Evolutionary conservation across 768 basidiomycete genomes (phyloP), one percentile per base, ranked within the genome.

Genomic region (Fomitopsis pulvina): DNA sequence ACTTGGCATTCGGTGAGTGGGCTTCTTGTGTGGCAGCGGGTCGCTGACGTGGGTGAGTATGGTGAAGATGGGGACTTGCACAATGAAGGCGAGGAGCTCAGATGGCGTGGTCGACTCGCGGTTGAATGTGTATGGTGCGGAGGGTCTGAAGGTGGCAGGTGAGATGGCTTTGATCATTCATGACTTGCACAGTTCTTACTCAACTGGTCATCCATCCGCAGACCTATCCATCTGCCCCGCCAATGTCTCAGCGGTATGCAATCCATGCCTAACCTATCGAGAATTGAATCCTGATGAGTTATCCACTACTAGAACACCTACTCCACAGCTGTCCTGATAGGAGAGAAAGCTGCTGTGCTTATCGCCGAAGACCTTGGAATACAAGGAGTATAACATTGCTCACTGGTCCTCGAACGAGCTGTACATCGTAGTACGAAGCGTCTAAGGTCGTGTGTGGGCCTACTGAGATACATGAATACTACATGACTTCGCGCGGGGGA

Each of bases 91-190:
- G 4, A 70, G 73, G 16, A 69, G 76, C 20, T 50, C 70, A 34
- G 76, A 74, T 4, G 83, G 82, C 11, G 84, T 85, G 2, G 78
- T 86, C 11, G 80, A 86, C 57, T 43, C 71, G 32, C 66, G 67
- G 14, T 63, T 85, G 37, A 80, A 79, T 51, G 81, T 86, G 10
- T 83, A 85, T 52, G 81, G 80, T 0, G 69, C 77, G 2, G 56
- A 68, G 54, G 72, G 73, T 25, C 66, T 85, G 44, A 81, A 84
- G 59, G 53, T 54, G 22, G 42, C 37, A 18, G 56, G 52, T 56
- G n/a, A 8, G n/a, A 7, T 4, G 4, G 2, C 7, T 16, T 39
- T 14, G 4, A 11, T 7, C 38, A 25, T 4, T 26, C 21, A 16
- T 2, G 3, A 12, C 14, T 2, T n/a, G 32, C 6, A 16, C 12